Evolutionary conservation across 768 basidiomycete genomes (phyloP).

Genomic region (Kwoniella botswanensis): DNA sequence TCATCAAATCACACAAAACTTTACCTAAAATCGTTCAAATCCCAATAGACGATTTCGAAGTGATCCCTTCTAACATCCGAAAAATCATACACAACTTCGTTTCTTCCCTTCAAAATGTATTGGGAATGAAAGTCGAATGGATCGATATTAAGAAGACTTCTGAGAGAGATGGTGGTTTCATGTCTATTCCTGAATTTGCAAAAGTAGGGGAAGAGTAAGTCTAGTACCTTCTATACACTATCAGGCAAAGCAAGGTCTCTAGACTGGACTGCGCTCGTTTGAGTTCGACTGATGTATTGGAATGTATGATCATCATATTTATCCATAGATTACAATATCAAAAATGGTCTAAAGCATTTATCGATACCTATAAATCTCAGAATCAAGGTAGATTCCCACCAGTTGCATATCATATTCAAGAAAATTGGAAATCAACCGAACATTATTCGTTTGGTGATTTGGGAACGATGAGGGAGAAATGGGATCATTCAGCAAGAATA

Average conservation of each 20-base stretch:
- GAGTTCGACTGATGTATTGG: too few relatives aligned
- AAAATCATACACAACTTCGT: background rate
- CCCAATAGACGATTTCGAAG: background rate
- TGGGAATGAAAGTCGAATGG: background rate
- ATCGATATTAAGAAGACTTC: background rate
- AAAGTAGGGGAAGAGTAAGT: background rate
- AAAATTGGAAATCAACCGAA: background rate
- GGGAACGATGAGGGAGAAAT: constrained; percentile 21
- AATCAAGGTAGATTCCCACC: constrained; percentile 37
- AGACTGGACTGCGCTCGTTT: too few relatives aligned
- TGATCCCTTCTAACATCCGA: background rate
- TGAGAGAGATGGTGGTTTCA: background rate
- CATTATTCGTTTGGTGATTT: constrained; percentile 6
- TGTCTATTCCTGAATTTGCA: background rate
- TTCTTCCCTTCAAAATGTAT: background rate
- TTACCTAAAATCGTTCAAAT: background rate
- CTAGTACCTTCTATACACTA: background rate
- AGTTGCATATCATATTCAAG: background rate
- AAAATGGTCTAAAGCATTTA: background rate
- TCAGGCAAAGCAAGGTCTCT: background rate
- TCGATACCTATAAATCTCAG: constrained; percentile 21
- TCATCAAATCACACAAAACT: background rate
- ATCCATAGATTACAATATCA: background rate
- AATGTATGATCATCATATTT: too few relatives aligned
- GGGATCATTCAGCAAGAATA: background rate